Conservation (phyloP, 345 rosid species). For the Rhodamnia argentea region DNA sequence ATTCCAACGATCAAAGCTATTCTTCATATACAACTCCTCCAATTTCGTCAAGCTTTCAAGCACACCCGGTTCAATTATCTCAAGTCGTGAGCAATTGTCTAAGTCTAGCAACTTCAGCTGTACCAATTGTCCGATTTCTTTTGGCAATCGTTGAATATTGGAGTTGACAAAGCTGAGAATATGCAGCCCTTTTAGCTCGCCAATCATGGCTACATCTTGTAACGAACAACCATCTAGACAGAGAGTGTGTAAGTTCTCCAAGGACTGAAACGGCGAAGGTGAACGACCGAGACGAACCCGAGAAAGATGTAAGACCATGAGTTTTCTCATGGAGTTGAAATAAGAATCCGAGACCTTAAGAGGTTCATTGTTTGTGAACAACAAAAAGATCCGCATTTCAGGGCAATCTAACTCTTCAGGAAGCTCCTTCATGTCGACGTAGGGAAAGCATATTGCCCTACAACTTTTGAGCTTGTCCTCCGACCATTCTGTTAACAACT, state of each 20-base stretch:
- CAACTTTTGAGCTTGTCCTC: neutral
- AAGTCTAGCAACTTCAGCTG: neutral
- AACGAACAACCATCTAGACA: neutral
- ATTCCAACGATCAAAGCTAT: rapidly evolving
- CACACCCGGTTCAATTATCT: neutral
- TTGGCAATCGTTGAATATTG: neutral
- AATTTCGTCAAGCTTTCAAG: neutral
- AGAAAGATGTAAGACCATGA: neutral
- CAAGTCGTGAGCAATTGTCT: neutral
- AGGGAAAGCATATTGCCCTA: neutral
- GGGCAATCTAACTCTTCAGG: neutral
- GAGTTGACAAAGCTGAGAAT: neutral
- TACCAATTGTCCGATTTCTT: neutral
- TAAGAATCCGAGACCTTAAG: neutral
- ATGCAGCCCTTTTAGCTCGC: neutral
- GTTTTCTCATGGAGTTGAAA: neutral
- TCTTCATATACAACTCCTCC: neutral
- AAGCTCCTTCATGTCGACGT: neutral
- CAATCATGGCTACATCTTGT: neutral
- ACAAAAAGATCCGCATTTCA: neutral
- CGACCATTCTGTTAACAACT: neutral
- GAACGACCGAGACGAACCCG: neutral
- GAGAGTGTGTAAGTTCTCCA: neutral
- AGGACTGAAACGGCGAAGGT: neutral
- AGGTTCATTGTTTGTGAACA: neutral